Base-by-base conservation (phyloP, 2,329 filamentous ascomycete genomes). In the Fusarium odoratissimum region DNA sequence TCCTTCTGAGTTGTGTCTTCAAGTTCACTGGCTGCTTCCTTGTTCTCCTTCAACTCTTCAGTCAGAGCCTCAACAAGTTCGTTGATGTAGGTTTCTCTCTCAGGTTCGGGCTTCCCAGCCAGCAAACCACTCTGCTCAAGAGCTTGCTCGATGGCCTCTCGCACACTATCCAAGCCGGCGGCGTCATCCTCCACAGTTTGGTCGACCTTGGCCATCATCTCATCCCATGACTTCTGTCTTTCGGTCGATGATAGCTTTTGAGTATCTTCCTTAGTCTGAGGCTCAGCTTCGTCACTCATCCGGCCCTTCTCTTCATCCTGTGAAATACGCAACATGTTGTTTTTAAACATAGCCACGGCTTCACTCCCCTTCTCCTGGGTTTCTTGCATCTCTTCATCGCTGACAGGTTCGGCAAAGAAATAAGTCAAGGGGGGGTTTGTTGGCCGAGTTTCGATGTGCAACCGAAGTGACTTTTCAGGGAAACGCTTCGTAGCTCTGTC, bases 321-420 rank as follows among this genome's bases (percentile, higher is more conserved):
- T 4, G 81, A 80, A 5, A 91, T 74, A 13, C 87, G 89, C 46
- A 91, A 83, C 21, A 94, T 86, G 19, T 86, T 82, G 42, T 85
- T 86, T 80, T 97, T 92, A 73, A 93, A 93, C 17, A 88, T 88
- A 52, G 92, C 90, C 28, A 95, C 87, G 38, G 89, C 88, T 23
- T 85, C 88, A 71, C 90, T 89, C 64, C 89, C 91, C 19, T 86
- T 86, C 28, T 86, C 88, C 79, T 98, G 95, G n/a, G 96, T 93
- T 17, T 83, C 81, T 23, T 92, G 84, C 70, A 97, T 93, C 59
- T 94, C 87, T 9, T 91, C 87, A 9, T 93, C 88, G 0, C 88
- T 89, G 59, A 98, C 91, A 7, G 96, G 95, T 80, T 97, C 92
- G 19, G 92, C 95, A 78, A 97, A 97, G 59, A 98, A 90, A 78